Base-by-base conservation (phyloP, 192 early-diverging fungal genomes). In the Dissophora ornata region DNA sequence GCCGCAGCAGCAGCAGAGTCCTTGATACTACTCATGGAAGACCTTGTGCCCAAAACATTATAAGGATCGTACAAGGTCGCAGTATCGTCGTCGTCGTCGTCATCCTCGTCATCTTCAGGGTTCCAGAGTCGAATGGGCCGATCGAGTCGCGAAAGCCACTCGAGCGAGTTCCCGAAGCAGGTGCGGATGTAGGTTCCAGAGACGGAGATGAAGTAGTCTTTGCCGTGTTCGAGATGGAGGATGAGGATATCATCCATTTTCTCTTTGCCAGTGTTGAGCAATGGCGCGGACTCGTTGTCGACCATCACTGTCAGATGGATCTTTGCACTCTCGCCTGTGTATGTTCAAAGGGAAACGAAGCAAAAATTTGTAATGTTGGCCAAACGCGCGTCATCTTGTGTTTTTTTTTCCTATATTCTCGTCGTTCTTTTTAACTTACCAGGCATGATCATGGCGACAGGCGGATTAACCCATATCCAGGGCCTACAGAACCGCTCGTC, bases 161-260 rank as follows among this genome's bases (percentile, higher is more conserved):
- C 90, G 29, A 98, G 57, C 0, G 78, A 82, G 67, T 84, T 86
- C 4, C 93, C 94, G 78, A 92, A 94, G 67, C 91, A 92, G 5
- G 92, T 92, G 2, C 84, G 80, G 30, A 84, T 60, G 77, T 95
- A 96, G 0, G 69, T 67, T 24, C 90, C 96, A 19, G 82, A 79
- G 9, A 96, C 84, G 5, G 87, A 79, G 11, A 98, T 80, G 74
- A 98, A 98, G 55, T 89, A 90, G 55, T 98, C 95, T 34, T 91
- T 91, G 12, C 93, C 91, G 29, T 91, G 87, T 48, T 92, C 88
- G 50, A 92, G 71, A 59, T 92, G 92, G 16, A 98, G 64, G 24
- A 98, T 87, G n/a, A 97, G 67, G 58, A 90, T 92, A 61, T 96
- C 91, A 7, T 86, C 84, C 32, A 93, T 68, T 8, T 86, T 78